Base-by-base conservation (phyloP, 2,329 filamentous ascomycete genomes). In the Apiospora saccharicola region DNA sequence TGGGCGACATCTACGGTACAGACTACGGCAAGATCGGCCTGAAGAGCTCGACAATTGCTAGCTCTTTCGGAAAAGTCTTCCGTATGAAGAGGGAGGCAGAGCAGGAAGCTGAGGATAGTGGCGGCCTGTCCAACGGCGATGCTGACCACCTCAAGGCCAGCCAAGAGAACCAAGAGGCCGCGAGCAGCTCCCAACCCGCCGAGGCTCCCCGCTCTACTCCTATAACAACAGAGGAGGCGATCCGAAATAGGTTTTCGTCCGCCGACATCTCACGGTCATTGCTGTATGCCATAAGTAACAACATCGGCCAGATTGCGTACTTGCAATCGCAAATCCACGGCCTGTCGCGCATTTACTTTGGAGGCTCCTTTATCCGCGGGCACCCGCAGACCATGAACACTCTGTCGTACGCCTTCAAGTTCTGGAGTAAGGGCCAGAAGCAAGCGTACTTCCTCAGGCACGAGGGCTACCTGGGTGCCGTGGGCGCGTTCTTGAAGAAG, bases 371-470 rank as follows among this genome's bases (percentile, higher is more conserved):
- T 81, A 98, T 99, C 80, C 92, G 96, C 57, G 96, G 96, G 53
- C 96, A 99, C 82, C 91, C 93, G 22, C 96, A 98, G 84, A 99
- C 96, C 16, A 99, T 99, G 90, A 97, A 98, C 82, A 98, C 96
- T 0, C 87, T 99, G 13, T 95, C 93, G 71, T 99, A 98, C 80
- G 96, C 96, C 80, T 98, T 99, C 84, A 94, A 94, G 77, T 99
- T 98, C 84, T 99, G 96, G 96, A 95, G 93, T 76, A 94, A 96
- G 80, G 96, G 95, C 57, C 88, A 91, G 79, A 98, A 98, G 83
- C 94, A 98, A 83, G 96, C 96, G 0, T 98, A 98, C 81, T 99
- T 99, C 82, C 82, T 99, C 73, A 89, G 96, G 7, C 96, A 99
- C 79, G 96, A 99, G 83, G 96, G 96, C 37, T 99, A 98, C 80